Evolutionary conservation across 2,329 filamentous ascomycete species (phyloP).

Genomic region (Davidsoniella virescens): DNA sequence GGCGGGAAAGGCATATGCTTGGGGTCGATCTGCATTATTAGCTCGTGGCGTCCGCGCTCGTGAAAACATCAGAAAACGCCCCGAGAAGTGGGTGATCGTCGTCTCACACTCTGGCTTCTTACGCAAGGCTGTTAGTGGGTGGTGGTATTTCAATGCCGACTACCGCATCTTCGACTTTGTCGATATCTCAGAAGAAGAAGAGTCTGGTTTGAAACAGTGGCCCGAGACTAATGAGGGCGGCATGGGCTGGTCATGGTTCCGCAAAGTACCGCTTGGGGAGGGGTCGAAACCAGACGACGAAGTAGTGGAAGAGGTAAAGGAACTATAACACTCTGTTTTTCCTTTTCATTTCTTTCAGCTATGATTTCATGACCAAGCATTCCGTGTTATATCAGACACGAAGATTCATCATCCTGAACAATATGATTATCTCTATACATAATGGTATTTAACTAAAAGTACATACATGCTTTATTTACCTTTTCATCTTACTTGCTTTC

Average conservation of each 20-base stretch:
- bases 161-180: constrained; percentile 46
- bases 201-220: constrained; percentile 28
- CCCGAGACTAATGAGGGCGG: constrained; percentile 23
- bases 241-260: constrained; percentile 21
- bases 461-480: background rate
- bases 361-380: too few relatives aligned
- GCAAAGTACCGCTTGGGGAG: constrained; percentile 18
- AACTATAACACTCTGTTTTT: background rate
- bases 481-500: background rate
- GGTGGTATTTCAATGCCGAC: constrained; percentile 44
- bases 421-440: background rate
- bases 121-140: constrained; percentile 37
- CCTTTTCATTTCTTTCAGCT: too few relatives aligned
- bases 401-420: background rate
- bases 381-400: too few relatives aligned
- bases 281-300: constrained; percentile 4
- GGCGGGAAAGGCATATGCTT: constrained; percentile 31
- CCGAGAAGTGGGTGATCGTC: constrained; percentile 46
- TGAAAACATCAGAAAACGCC: constrained; percentile 31
- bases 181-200: constrained; percentile 15
- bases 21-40: constrained; percentile 35
- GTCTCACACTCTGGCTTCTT: constrained; percentile 51
- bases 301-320: background rate
- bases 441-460: constrained; percentile 1
- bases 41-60: constrained; percentile 36